Conservation (phyloP, 106 monocot species). For the Platanthera guangdongensis region DNA sequence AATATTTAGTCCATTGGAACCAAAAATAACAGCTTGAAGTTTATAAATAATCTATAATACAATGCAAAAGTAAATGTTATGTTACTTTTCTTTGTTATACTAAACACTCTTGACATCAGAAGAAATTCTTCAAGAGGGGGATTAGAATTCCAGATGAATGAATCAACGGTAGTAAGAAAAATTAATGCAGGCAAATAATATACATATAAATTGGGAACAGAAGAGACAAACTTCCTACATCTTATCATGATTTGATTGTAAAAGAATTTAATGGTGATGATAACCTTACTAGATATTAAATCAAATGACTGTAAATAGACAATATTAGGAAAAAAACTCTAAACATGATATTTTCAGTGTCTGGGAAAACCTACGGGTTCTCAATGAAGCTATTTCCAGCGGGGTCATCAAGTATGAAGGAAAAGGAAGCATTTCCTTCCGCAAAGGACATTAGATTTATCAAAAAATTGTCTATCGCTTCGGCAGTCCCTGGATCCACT, state of each 20-base stretch:
- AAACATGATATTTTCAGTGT: not conserved
- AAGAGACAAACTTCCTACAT: not conserved
- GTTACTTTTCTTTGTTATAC: not conserved
- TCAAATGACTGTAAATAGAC: not conserved
- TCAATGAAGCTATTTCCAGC: conserved; percentile 96
- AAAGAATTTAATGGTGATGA: not conserved
- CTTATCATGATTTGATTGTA: not conserved
- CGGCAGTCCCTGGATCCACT: conserved; percentile 70
- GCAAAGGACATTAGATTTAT: conserved; percentile 64
- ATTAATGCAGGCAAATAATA: not conserved
- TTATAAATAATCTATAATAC: not conserved
- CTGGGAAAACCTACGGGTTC: conserved; percentile 65
- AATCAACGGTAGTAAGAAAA: not conserved
- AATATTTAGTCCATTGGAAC: not conserved
- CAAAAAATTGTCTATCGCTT: conserved; percentile 89
- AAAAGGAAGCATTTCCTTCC: conserved; percentile 57
- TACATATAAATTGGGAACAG: not conserved
- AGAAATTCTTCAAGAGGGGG: not conserved
- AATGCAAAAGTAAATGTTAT: not conserved
- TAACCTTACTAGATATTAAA: not conserved
- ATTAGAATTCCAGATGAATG: not conserved
- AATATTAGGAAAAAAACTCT: not conserved
- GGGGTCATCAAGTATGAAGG: conserved; percentile 94
- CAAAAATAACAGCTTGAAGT: not conserved
- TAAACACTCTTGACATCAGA: not conserved